Evolutionary conservation across 2,329 filamentous ascomycete genomes (phyloP).

Genomic region (Cordyceps cicadae): DNA sequence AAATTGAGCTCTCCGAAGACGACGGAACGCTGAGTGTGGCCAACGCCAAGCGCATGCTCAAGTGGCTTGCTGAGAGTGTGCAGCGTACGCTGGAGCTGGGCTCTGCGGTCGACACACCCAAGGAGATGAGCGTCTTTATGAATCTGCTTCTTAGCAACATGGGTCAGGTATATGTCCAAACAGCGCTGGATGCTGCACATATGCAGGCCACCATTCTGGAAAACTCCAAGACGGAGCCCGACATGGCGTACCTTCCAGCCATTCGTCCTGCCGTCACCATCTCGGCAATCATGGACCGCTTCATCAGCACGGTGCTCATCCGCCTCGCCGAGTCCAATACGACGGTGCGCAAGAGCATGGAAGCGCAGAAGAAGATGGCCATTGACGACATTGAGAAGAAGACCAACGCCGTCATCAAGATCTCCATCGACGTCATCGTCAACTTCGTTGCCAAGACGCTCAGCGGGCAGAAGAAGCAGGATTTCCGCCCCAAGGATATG

Average conservation of each 20-base stretch:
- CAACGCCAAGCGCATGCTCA: constrained; percentile 97
- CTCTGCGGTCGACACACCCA: constrained; percentile 78
- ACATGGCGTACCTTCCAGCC: constrained; percentile 72
- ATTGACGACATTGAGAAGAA: constrained; percentile 78
- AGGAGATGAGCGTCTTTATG: constrained; percentile 80
- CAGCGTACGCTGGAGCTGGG: constrained; percentile 86
- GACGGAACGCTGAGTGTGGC: constrained; percentile 74
- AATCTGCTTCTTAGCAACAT: constrained; percentile 78
- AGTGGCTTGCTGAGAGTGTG: constrained; percentile 93
- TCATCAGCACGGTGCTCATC: constrained; percentile 82
- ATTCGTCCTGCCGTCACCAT: constrained; percentile 79
- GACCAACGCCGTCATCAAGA: constrained; percentile 54
- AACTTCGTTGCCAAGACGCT: constrained; percentile 70
- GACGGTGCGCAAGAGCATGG: constrained; percentile 82
- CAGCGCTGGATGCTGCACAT: constrained; percentile 57
- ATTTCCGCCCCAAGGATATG: constrained; percentile 81
- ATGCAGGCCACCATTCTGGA: constrained; percentile 73
- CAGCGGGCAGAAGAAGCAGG: constrained; percentile 72
- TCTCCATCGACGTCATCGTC: constrained; percentile 56
- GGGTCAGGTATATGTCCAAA: constrained; percentile 72
- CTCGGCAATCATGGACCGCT: constrained; percentile 86
- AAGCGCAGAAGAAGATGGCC: constrained; percentile 67
- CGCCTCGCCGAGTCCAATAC: constrained; percentile 83
- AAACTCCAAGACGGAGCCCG: constrained; percentile 72
- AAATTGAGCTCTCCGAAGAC: constrained; percentile 84